Base-by-base conservation (phyloP, 257 asterid species). In the Thymus quinquecostatus region DNA sequence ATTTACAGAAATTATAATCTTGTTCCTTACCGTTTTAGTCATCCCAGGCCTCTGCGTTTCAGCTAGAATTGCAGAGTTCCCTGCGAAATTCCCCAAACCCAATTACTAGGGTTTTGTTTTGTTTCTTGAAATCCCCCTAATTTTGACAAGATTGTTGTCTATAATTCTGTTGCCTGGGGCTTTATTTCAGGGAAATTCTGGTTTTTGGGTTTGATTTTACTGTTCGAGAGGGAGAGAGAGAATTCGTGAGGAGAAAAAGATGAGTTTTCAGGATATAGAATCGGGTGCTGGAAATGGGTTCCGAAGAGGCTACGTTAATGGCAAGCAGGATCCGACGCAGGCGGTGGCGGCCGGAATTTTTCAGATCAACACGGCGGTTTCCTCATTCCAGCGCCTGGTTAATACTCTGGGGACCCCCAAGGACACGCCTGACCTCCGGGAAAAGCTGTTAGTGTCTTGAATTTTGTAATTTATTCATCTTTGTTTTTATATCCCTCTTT, bases 221-320 rank as follows among this genome's bases (percentile, higher is more conserved):
- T 64, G 70, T 65, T 63, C 30, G 71, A 55, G 80, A 68, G 62
- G 27, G 56, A 53, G 10, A 45, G 28, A 14, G 2, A 61, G 21
- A 55, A 10, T 56, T 28, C 34, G 75, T 66, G 69, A 57, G 50
- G 54, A 21, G 21, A 68, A 60, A 27, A 77, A 64, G 14, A 94
- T 94, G 99, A 94, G 99, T 76, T 91, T 94, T 71, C 97, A 88
- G 65, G 99, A 94, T 86, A 88, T 94, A 21, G 99, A 94, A 86
- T 69, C 97, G 78, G 99, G 99, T 49, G 88, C 95, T 54, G 78
- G 83, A 2, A 70, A 63, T 38, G 92, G 90, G 62, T 49, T 83
- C 45, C 82, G 91, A 48, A 80, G 87, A 44, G 95, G 85, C 33
- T 75, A 61, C 63, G 69, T 48, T 27, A 91, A 87, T 72, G 97